These are phyloP conservation scores for Kluyveromyces lactis DNA, from an alignment of 805 yeast genomes.

Conservation along the genomic window DNA sequence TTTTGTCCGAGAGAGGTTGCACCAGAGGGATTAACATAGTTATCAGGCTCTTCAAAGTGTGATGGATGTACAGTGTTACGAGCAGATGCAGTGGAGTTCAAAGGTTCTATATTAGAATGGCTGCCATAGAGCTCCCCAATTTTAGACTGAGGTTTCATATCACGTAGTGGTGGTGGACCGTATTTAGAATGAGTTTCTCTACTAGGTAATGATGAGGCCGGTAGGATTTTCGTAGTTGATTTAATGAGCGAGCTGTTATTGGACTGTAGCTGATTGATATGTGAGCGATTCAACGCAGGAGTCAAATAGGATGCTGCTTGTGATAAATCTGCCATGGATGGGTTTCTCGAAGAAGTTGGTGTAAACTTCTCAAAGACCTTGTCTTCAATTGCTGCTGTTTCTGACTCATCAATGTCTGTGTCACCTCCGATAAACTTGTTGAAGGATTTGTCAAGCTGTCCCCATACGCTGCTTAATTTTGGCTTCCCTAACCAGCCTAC, in stretches of 20 bases:
- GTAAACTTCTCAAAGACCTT: constrained; percentile 67
- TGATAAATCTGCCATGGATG: constrained; percentile 33
- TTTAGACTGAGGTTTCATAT: too few species aligned
- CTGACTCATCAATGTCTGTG: constrained; percentile 35
- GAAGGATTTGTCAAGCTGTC: constrained; percentile 72
- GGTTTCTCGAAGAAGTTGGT: constrained; percentile 56
- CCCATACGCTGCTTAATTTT: constrained; percentile 78
- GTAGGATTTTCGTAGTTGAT: background rate
- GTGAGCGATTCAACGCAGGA: constrained; percentile 9
- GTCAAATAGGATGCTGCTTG: constrained; percentile 15
- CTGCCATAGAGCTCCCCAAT: too few species aligned
- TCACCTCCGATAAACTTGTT: constrained; percentile 83
- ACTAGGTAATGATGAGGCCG: too few species aligned
- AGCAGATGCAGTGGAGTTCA: too few species aligned
- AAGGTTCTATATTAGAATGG: too few species aligned
- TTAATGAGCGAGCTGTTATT: background rate
- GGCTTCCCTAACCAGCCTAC: constrained; percentile 77
- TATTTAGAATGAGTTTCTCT: too few species aligned
- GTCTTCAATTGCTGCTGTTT: constrained; percentile 30
- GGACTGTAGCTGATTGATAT: background rate
- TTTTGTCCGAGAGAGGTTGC: too few species aligned
- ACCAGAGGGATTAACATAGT: too few species aligned
- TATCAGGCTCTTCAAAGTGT: too few species aligned
- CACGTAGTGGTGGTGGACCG: too few species aligned
- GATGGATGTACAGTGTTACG: too few species aligned